Base-by-base conservation (phyloP, 225 moss, liverwort and hornwort genomes). In the Polytrichum formosum region DNA sequence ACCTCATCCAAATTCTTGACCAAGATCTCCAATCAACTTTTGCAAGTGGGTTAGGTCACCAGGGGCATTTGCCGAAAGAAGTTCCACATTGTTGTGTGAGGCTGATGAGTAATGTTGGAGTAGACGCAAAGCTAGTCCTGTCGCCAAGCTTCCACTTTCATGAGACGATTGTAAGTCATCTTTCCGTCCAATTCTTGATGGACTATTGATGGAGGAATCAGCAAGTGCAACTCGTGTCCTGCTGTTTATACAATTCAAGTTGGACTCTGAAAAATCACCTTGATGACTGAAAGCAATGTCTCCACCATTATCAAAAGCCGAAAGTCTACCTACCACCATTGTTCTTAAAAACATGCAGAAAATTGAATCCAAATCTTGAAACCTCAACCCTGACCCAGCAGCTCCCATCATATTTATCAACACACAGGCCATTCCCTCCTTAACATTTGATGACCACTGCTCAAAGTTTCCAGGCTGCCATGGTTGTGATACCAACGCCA, bases 401-500 rank as follows among this genome's bases (percentile, higher is more conserved):
- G 77, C 73, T 66, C 74, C 84, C 29, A 84, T 73, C 77, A 88
- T 61, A 53, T 29, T 68, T 55, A 73, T 77, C 68, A 88, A 26
- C 20, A 82, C 28, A 4, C 76, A 73, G 23, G 71, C 71, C 70
- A 88, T 74, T 61, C 80, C 84, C 74, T 69, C 67, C 75, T 82
- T 79, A 63, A 88, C 88, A 56, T 72, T 63, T 53, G 55, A 59
- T 30, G 79, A 84, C 88, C 88, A 88, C 65, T 79, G 70, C 71
- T 81, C 81, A 30, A 81, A 79, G 66, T 76, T 76, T 25, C 25
- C 81, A 46, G 46, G 46, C 53, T 84, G 84, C 88, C 88, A 88
- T 62, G 88, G 88, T 64, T 84, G 82, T 63, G 79, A 73, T 28
- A 53, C 71, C 77, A 88, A 74, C 66, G 84, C 88, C 66, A 84